These are phyloP conservation scores for Nissolia schottii DNA, from an alignment of 306 rosid genomes.

Conservation along the genomic window DNA sequence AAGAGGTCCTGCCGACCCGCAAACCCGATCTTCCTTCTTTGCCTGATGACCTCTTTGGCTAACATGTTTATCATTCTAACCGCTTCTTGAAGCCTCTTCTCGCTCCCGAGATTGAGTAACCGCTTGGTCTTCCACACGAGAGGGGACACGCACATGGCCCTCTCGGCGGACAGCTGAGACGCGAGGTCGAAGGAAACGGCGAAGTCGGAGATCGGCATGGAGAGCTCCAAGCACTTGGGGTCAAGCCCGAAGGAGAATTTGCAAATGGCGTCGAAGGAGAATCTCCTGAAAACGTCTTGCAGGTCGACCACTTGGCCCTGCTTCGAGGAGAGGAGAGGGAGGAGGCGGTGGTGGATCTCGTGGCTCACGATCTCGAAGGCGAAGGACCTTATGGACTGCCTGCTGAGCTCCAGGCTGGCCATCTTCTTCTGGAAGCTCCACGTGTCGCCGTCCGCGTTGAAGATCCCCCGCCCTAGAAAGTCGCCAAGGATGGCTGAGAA, in stretches of 20 bases:
- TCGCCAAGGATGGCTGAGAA: conserved; percentile 68
- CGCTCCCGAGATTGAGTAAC: conserved; percentile 60
- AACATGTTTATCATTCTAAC: conserved; percentile 41
- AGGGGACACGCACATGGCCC: conserved; percentile 73
- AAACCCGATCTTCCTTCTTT: conserved; percentile 41
- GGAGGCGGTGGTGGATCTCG: conserved; percentile 53
- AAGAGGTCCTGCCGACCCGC: conserved; percentile 49
- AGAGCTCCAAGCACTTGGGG: conserved; percentile 56
- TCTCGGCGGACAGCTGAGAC: conserved; percentile 64
- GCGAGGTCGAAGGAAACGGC: conserved; percentile 67
- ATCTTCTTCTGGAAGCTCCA: conserved; percentile 73
- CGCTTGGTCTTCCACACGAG: conserved; percentile 66
- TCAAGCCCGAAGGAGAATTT: conserved; percentile 76
- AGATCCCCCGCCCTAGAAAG: conserved; percentile 71
- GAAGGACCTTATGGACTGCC: conserved; percentile 42
- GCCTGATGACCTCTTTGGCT: conserved; percentile 62
- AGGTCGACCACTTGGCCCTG: conserved; percentile 41
- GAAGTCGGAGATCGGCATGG: conserved; percentile 59
- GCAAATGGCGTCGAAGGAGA: conserved; percentile 66
- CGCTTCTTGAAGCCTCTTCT: conserved; percentile 42
- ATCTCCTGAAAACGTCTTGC: conserved; percentile 68
- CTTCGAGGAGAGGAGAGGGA: conserved; percentile 44
- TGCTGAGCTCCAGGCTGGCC: conserved; percentile 55
- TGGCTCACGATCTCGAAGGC: conserved; percentile 56
- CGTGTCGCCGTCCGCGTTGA: conserved; percentile 75